Evolutionary conservation across 2,329 filamentous ascomycete species (phyloP).

Genomic region (Penicillium frequentans): DNA sequence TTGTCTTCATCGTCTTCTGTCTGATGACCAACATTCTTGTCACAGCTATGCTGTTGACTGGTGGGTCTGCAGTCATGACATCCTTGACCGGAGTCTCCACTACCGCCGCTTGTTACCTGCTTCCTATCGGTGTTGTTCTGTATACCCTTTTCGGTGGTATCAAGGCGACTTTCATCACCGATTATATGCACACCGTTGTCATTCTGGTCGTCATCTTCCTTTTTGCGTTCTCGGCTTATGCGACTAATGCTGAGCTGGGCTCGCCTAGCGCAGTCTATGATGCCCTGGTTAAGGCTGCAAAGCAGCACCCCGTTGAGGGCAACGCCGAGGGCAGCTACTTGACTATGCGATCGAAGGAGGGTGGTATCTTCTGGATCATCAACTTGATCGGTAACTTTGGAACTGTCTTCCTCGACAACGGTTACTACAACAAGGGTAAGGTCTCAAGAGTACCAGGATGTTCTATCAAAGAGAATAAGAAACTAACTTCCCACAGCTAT

Average conservation of each 20-base stretch:
- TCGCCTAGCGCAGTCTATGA: slow-evolving; percentile 78
- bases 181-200: slow-evolving; percentile 79
- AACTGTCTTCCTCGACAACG: slow-evolving; percentile 80
- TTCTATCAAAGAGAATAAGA: neutral
- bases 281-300: slow-evolving; percentile 67
- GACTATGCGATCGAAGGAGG: slow-evolving; percentile 79
- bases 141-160: slow-evolving; percentile 77
- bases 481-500: slow-evolving; percentile 58
- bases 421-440: slow-evolving; percentile 78
- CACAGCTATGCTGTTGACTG: slow-evolving; percentile 84
- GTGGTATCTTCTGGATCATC: slow-evolving; percentile 87
- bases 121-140: slow-evolving; percentile 76
- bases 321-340: slow-evolving; percentile 81
- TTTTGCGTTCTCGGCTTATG: slow-evolving; percentile 80
- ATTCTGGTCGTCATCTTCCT: slow-evolving; percentile 77
- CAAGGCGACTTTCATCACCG: slow-evolving; percentile 84
- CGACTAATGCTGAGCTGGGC: slow-evolving; percentile 69
- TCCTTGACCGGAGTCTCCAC: slow-evolving; percentile 73
- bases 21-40: slow-evolving; percentile 84
- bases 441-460: neutral
- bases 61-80: slow-evolving; percentile 72
- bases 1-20: slow-evolving; percentile 79
- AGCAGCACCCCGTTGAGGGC: slow-evolving; percentile 71
- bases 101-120: slow-evolving; percentile 78
- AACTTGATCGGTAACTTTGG: slow-evolving; percentile 69